phyloP scores from a whole-genome alignment of 1,139 yeast species.

The Scheffersomyces segobiensis region DNA sequence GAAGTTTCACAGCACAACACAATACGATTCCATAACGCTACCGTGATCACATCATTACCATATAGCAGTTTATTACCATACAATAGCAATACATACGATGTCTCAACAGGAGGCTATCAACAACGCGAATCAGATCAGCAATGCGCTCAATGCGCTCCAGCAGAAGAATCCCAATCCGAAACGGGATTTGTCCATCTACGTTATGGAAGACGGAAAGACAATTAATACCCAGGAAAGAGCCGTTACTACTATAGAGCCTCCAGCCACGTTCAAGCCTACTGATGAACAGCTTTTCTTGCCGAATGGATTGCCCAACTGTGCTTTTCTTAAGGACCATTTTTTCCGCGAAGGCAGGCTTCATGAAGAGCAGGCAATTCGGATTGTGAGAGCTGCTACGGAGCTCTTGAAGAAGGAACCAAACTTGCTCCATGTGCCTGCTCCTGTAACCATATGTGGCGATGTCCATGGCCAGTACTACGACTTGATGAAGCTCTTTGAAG shows the following conservation, averaged over 20 bases:
- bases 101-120: conserved; percentile 16
- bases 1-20: background rate
- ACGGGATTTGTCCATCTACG: conserved; percentile 55
- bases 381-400: conserved; percentile 67
- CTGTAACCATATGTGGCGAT: conserved; percentile 96
- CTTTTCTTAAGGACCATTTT: conserved; percentile 73
- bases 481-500: conserved; percentile 86
- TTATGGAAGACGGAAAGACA: conserved; percentile 68
- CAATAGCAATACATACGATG: conserved; percentile 4
- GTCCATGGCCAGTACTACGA: conserved; percentile 95
- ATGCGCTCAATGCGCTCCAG: conserved; percentile 74
- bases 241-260: conserved; percentile 63
- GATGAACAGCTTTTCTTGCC: conserved; percentile 66
- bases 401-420: conserved; percentile 76
- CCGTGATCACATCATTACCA: background rate
- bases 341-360: conserved; percentile 77
- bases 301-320: conserved; percentile 71
- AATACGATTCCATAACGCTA: background rate
- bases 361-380: conserved; percentile 69
- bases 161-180: conserved; percentile 32
- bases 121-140: conserved; percentile 63
- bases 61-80: background rate
- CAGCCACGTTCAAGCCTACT: conserved; percentile 64
- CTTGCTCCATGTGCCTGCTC: conserved; percentile 80
- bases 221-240: conserved; percentile 72